These are phyloP conservation scores for Geosmithia flava DNA, from an alignment of 2,329 filamentous ascomycete genomes.

Conservation along the genomic window DNA sequence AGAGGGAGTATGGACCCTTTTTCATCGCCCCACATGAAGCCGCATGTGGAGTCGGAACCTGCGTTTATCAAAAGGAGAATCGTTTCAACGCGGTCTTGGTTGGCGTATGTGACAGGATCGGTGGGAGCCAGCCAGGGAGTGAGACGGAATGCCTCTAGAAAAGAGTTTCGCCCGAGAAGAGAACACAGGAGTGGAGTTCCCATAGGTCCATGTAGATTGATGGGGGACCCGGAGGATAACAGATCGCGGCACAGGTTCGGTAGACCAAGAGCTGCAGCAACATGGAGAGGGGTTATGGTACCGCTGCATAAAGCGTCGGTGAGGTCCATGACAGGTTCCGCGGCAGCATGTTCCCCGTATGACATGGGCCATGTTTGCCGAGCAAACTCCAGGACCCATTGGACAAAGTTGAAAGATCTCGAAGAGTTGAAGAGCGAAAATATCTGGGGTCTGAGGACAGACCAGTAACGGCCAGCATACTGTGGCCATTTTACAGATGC, in stretches of 20 bases:
- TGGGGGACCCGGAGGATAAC: slow-evolving; percentile 7
- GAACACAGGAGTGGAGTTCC: slow-evolving; percentile 21
- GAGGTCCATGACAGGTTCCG: slow-evolving; percentile 12
- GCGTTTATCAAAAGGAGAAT: slow-evolving; percentile 10
- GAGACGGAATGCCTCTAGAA: slow-evolving; percentile 7
- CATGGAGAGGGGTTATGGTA: slow-evolving; percentile 16
- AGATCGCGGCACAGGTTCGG: slow-evolving; percentile 14
- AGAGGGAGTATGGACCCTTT: slow-evolving; percentile 9
- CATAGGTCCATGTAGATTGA: slow-evolving; percentile 10
- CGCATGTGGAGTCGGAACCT: slow-evolving; percentile 8
- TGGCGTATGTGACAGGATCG: slow-evolving; percentile 2
- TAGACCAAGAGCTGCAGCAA: slow-evolving; percentile 19
- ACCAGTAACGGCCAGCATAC: slow-evolving; percentile 15
- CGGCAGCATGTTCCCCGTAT: slow-evolving; percentile 9
- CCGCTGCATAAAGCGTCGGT: slow-evolving; percentile 15
- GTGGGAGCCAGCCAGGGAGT: slow-evolving; percentile 4
- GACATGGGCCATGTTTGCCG: slow-evolving; percentile 13
- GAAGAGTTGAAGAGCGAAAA: slow-evolving; percentile 13
- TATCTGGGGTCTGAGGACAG: slow-evolving; percentile 11
- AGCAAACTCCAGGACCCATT: slow-evolving; percentile 22
- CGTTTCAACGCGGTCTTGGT: slow-evolving; percentile 6
- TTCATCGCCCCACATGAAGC: slow-evolving; percentile 4
- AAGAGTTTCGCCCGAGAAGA: slow-evolving; percentile 15
- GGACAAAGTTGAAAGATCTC: slow-evolving; percentile 16
- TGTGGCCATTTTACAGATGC: slow-evolving; percentile 15